Evolutionary conservation across 164 flowering plant genomes (phyloP).

Genomic region (Vitis labrusca): DNA sequence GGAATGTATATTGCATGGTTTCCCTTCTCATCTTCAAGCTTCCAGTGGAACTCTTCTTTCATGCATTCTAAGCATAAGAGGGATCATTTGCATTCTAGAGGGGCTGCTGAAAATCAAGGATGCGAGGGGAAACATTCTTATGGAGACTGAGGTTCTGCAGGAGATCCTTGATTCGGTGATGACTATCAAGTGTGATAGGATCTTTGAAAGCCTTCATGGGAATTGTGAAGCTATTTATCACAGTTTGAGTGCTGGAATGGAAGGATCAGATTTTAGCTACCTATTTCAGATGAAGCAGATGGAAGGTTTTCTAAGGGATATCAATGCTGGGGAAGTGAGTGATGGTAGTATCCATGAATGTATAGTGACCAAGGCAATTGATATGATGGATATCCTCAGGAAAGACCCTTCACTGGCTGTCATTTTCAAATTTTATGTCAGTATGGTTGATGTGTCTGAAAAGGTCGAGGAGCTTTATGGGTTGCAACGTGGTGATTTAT

Average conservation of each 20-base stretch:
- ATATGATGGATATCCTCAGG: slow-evolving; percentile 51
- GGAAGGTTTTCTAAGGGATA: slow-evolving; percentile 53
- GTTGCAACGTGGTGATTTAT: slow-evolving; percentile 57
- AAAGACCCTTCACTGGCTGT: slow-evolving; percentile 55
- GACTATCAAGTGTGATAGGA: slow-evolving; percentile 63
- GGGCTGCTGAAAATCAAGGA: slow-evolving; percentile 47
- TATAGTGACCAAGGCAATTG: slow-evolving; percentile 51
- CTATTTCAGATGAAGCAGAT: slow-evolving; percentile 64
- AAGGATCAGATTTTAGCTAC: slow-evolving; percentile 39
- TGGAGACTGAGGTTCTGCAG: slow-evolving; percentile 42
- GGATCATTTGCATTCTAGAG: slow-evolving; percentile 47
- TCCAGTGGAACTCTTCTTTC: slow-evolving; percentile 72
- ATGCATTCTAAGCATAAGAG: slow-evolving; percentile 58
- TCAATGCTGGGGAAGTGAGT: slow-evolving; percentile 33
- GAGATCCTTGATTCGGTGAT: slow-evolving; percentile 69
- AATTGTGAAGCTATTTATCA: slow-evolving; percentile 60
- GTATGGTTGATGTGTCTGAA: slow-evolving; percentile 44
- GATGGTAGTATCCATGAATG: slow-evolving; percentile 51
- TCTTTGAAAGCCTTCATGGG: slow-evolving; percentile 58
- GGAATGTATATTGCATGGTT: slow-evolving; percentile 79
- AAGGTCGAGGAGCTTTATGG: slow-evolving; percentile 46
- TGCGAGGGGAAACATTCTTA: slow-evolving; percentile 20
- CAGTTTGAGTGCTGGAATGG: slow-evolving; percentile 38
- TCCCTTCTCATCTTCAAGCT: slow-evolving; percentile 54
- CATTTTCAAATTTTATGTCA: slow-evolving; percentile 59